These are phyloP conservation scores for Colletotrichum echinochloae DNA, from an alignment of 2,329 filamentous ascomycete species.

Conservation along the genomic window DNA sequence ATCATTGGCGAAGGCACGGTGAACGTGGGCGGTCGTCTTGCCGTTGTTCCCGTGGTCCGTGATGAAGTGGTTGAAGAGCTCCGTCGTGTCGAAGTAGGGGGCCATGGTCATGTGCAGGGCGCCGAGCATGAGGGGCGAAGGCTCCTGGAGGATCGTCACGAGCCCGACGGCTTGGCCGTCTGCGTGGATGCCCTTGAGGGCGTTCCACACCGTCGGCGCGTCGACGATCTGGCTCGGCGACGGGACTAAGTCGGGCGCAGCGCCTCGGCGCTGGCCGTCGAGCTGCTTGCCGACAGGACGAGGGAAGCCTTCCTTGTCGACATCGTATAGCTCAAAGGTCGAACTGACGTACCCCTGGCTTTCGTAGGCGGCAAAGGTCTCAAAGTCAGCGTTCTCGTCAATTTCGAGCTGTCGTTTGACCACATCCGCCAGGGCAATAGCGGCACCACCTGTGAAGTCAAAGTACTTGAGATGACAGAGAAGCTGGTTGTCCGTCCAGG, in stretches of 20 bases:
- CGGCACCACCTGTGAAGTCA: constrained; percentile 56
- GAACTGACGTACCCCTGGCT: constrained; percentile 58
- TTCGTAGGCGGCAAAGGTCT: constrained; percentile 52
- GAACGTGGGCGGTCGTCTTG: constrained; percentile 60
- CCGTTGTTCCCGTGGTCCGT: constrained; percentile 58
- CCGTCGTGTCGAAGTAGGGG: constrained; percentile 71
- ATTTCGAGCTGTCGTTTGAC: constrained; percentile 50
- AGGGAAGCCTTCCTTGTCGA: constrained; percentile 59
- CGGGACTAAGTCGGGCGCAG: constrained; percentile 48
- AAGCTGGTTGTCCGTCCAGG: constrained; percentile 54
- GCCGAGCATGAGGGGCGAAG: constrained; percentile 69
- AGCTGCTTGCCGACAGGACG: constrained; percentile 40
- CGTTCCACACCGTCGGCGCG: constrained; percentile 56
- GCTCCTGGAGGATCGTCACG: constrained; percentile 71
- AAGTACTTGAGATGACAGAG: constrained; percentile 55
- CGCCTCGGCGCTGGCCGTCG: constrained; percentile 11
- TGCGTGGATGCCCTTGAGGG: constrained; percentile 53
- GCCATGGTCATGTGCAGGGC: constrained; percentile 70
- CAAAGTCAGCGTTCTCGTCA: constrained; percentile 48
- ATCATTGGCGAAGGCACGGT: constrained; percentile 58
- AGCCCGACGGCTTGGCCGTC: constrained; percentile 62
- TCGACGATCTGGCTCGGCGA: constrained; percentile 53
- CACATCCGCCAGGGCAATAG: constrained; percentile 53
- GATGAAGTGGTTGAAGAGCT: constrained; percentile 67
- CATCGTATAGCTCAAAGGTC: constrained; percentile 69